Conservation (phyloP, 257 asterid genomes). For the Solanum habrochaites region DNA sequence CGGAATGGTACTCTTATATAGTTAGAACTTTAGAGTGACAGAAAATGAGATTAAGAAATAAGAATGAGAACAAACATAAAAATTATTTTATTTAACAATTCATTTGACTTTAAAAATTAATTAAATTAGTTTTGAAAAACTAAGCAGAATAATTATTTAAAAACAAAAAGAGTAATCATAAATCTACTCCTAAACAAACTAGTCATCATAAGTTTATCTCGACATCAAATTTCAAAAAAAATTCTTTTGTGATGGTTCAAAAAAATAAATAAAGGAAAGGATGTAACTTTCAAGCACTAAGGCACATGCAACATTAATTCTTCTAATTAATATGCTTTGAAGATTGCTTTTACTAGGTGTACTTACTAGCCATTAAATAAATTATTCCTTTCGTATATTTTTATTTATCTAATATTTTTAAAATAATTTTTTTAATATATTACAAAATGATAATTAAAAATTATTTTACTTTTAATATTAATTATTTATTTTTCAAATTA, state of each 20-base stretch:
- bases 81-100: not conserved
- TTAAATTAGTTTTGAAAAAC: not conserved
- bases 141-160: not conserved
- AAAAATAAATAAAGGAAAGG: not conserved
- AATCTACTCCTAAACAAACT: not conserved
- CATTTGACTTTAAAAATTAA: not conserved
- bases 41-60: not conserved
- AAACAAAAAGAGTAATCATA: not conserved
- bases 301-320: not conserved
- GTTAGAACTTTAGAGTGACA: not conserved
- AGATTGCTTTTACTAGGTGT: not conserved
- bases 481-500: too few species aligned
- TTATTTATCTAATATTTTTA: too few species aligned
- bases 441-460: too few species aligned
- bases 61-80: not conserved
- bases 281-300: not conserved
- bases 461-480: too few species aligned
- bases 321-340: not conserved
- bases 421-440: too few species aligned
- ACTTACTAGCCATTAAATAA: not conserved
- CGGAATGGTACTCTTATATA: not conserved
- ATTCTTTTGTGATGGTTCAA: too few species aligned
- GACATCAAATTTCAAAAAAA: not conserved
- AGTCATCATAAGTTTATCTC: not conserved
- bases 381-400: not conserved